These are phyloP conservation scores for Suillus tomentosus DNA, from an alignment of 768 basidiomycete genomes.

Conservation along the genomic window DNA sequence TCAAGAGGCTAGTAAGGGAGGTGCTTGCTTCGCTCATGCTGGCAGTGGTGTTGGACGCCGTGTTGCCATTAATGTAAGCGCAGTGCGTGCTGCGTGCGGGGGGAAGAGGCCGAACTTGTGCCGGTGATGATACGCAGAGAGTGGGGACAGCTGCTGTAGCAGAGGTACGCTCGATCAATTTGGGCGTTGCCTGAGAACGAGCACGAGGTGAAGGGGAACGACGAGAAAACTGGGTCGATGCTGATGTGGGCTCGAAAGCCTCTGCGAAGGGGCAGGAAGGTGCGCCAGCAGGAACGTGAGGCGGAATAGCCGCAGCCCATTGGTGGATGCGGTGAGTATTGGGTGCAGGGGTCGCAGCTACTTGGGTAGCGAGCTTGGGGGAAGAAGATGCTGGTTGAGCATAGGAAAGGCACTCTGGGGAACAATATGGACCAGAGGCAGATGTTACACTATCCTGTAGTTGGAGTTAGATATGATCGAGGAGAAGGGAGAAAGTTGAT, in stretches of 20 bases:
- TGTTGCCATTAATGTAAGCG: conserved; percentile 31
- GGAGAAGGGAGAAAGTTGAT: conserved; percentile 8
- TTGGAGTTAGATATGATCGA: conserved; percentile 5
- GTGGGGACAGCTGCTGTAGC: conserved; percentile 42
- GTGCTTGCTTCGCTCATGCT: conserved; percentile 44
- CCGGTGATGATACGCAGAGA: conserved; percentile 51
- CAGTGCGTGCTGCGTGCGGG: conserved; percentile 38
- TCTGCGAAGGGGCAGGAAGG: conserved; percentile 31
- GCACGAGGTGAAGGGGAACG: conserved; percentile 17
- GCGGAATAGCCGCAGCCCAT: conserved; percentile 35
- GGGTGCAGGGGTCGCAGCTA: conserved; percentile 11
- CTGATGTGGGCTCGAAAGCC: conserved; percentile 1
- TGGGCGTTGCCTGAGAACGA: conserved; percentile 32
- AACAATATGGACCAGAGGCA: conserved; percentile 53
- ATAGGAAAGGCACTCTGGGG: conserved; percentile 41
- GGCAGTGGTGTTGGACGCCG: conserved; percentile 35
- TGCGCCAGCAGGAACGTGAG: conserved; percentile 34
- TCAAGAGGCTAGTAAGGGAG: conserved; percentile 53
- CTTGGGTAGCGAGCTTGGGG: not conserved
- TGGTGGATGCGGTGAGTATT: conserved; percentile 24
- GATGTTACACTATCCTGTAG: conserved; percentile 31
- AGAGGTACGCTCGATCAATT: conserved; percentile 37
- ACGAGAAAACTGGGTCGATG: conserved; percentile 10
- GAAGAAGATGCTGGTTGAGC: conserved; percentile 39
- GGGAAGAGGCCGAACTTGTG: conserved; percentile 27